Evolutionary conservation across 371 early-diverging fungal genomes (phyloP), one percentile per base, ranked within the genome.

Genomic region (Rhizomucor pusillus): DNA sequence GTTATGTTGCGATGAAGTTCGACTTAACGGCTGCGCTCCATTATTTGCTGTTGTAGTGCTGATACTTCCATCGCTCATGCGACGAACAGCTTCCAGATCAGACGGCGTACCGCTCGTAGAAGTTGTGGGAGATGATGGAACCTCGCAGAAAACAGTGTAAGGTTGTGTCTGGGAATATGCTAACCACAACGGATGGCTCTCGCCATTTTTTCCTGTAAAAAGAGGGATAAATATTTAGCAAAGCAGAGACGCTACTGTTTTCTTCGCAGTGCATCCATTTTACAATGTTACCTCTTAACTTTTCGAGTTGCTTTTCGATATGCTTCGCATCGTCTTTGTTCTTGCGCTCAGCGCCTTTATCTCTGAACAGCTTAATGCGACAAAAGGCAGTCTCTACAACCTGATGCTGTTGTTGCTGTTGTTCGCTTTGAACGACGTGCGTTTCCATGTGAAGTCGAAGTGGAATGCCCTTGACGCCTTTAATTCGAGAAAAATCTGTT

Each of bases 401-500:
- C 49, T 25, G 29, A 35, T 5, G 49, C 16, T 60, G 46, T 13
- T 13, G 47, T 12, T 47, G 19, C 29, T 16, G 33, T 2, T 3
- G 49, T 19, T n/a, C 19, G 20, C 11, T 13, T 20, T 39, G 19
- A 34, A 19, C n/a, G 50, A 29, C 29, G 29, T 5, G 6, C 18
- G 22, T 83, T 56, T 84, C 79, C 25, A 81, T 68, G 50, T 82
- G 80, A 14, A 87, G 65, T 3, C 88, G 79, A 23, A 89, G 61
- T 6, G 87, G 85, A 46, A 88, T 87, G 4, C 89, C 89, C 60
- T 88, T 89, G 62, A 89, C 86, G 16, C 90, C 90, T 62, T 89
- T 89, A 60, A 87, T 84, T 3, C 85, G 66, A 23, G 86, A 82
- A 56, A 89, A 89, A 52, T 89, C 90, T 2, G 90, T 89, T 2